A percentile compares a stretch with the other conserved stretches of the same genome.
phyloP scores from a whole-genome alignment of 2,329 filamentous ascomycete species.

The Aureobasidium sp. region DNA sequence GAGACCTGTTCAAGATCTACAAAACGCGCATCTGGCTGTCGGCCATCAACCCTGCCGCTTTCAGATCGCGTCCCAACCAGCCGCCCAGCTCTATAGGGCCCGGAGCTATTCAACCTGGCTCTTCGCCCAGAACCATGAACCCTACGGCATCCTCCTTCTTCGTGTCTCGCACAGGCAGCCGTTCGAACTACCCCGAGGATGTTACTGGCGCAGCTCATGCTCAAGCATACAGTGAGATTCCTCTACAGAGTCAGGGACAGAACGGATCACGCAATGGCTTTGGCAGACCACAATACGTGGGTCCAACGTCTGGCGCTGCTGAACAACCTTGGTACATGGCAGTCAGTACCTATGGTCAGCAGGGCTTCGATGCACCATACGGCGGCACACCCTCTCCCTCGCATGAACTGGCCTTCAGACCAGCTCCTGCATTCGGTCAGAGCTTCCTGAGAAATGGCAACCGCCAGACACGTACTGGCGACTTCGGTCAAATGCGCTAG shows the following conservation, averaged over 20 bases:
- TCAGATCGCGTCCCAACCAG: constrained; percentile 37
- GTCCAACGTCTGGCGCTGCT: not conserved
- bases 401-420: not conserved
- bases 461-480: not conserved
- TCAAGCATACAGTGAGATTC: not conserved
- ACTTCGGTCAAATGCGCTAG: not conserved
- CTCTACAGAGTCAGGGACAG: not conserved
- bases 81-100: constrained; percentile 29
- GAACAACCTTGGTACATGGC: constrained; percentile 7
- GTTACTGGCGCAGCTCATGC: not conserved
- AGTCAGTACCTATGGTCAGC: not conserved
- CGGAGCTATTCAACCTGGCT: constrained; percentile 22
- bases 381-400: not conserved
- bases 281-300: not conserved
- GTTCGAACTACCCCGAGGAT: constrained; percentile 1
- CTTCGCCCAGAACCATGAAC: constrained; percentile 27
- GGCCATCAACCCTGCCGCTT: constrained; percentile 94
- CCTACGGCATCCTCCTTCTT: not conserved
- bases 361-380: not conserved
- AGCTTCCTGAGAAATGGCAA: not conserved
- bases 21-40: constrained; percentile 99
- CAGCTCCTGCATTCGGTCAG: not conserved
- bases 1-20: constrained; percentile 97
- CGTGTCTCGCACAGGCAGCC: not conserved
- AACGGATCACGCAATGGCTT: not conserved